Evolutionary conservation across 2,329 filamentous ascomycete species (phyloP), one percentile per base, ranked within the genome.

Genomic region (Curvularia sp.): DNA sequence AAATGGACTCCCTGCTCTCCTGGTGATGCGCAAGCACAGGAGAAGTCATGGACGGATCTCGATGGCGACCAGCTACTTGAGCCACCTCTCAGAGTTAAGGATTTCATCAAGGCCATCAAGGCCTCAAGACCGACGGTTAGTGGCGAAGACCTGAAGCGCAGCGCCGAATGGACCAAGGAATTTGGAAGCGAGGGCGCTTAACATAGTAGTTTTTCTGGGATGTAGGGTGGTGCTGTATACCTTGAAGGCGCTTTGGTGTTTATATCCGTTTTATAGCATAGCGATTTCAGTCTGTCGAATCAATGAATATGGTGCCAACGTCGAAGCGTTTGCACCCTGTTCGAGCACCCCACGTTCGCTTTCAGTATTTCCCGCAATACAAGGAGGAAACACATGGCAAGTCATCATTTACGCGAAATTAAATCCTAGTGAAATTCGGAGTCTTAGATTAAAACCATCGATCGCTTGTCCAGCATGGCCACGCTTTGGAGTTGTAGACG

Each of bases 1-100:
- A 91, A 88, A 77, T 77, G 92, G 59, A 98, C 93, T 0, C 96
- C 95, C 0, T 99, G 95, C 81, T 97, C 93, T 3, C 96, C 95
- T 0, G 95, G 95, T 38, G 94, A 97, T 68, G 79, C 83, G 0
- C 89, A 91, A 13, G 94, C 93, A 18, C 86, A 88, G 66, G 95
- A 99, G 78, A 97, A 98, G 92, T 91, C 88, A 1, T 98, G 95
- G 88, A 91, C 92, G 69, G 88, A 93, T 59, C 84, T 99, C 18
- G 89, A 93, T 47, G 88, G 90, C 6, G 93, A 97, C 1, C 84
- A 91, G 70, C 84, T 99, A 1, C 84, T 95, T 8, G 93, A 97
- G 71, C 96, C 95, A 0, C 86, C 92, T 1, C 87, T 99, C 21
- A 85, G 89, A 64, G 84, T 96, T 56, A 96, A 96, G 76, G 95